Conservation (phyloP, 129 eudicot genomes). For the Heracleum sosnowskyi region DNA sequence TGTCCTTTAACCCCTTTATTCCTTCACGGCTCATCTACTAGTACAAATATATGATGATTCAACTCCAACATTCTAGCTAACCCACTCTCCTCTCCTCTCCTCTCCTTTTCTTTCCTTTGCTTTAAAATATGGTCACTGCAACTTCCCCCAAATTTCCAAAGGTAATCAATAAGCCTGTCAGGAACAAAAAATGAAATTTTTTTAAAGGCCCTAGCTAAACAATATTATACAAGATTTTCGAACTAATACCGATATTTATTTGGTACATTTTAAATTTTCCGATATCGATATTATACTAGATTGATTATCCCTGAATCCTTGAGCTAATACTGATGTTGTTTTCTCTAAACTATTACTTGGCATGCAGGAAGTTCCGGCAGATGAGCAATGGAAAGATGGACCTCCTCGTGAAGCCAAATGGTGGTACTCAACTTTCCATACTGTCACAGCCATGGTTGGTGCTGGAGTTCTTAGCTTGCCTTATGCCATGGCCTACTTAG, state of each 20-base stretch:
- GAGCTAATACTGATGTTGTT: neutral
- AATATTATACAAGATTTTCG: neutral
- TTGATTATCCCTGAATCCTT: neutral
- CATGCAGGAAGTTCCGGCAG: constrained; percentile 58
- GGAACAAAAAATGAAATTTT: neutral
- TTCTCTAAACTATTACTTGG: neutral
- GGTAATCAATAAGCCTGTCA: constrained; percentile 23
- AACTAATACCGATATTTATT: neutral
- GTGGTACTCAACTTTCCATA: constrained; percentile 97
- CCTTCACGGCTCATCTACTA: constrained; percentile 24
- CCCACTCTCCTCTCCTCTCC: neutral
- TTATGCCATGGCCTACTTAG: constrained; percentile 88
- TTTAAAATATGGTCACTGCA: constrained; percentile 54
- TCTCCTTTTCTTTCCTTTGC: neutral
- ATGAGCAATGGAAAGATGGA: constrained; percentile 47
- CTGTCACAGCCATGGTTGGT: constrained; percentile 98
- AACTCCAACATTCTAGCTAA: constrained; percentile 20
- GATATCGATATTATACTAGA: neutral
- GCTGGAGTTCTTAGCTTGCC: constrained; percentile 99
- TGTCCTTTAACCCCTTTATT: constrained; percentile 6
- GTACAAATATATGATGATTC: constrained; percentile 43
- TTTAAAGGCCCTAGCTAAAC: neutral
- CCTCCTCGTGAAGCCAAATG: constrained; percentile 83
- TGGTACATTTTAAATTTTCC: neutral
- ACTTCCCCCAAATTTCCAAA: constrained; percentile 56